Conservation (phyloP, 768 basidiomycete genomes). For the Phaeotremella skinneri region DNA sequence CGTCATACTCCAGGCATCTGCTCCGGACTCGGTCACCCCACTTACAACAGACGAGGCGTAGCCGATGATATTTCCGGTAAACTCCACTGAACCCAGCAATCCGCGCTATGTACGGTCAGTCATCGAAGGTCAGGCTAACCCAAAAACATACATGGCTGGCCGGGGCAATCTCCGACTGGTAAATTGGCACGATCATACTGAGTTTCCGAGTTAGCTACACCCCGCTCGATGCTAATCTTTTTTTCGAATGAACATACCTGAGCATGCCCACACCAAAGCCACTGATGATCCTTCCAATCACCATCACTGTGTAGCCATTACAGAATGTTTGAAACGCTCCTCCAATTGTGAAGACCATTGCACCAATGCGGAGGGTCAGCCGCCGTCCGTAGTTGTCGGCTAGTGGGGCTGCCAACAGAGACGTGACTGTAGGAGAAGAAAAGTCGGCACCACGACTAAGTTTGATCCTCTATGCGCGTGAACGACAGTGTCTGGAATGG, state of each 20-base stretch:
- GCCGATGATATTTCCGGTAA: slow-evolving; percentile 86
- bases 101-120: slow-evolving; percentile 62
- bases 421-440: slow-evolving; percentile 63
- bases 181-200: slow-evolving; percentile 65
- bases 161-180: slow-evolving; percentile 89
- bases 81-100: slow-evolving; percentile 89
- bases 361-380: slow-evolving; percentile 78
- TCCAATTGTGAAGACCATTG: slow-evolving; percentile 77
- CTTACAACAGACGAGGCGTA: slow-evolving; percentile 85
- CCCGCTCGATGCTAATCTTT: too few species aligned
- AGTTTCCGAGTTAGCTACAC: slow-evolving; percentile 12
- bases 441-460: not conserved
- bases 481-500: too few species aligned
- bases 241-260: slow-evolving; percentile 26
- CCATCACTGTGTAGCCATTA: slow-evolving; percentile 73
- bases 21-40: too few species aligned
- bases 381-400: slow-evolving; percentile 83
- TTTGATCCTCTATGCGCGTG: not conserved
- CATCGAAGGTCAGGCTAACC: slow-evolving; percentile 3
- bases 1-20: too few species aligned
- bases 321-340: slow-evolving; percentile 81
- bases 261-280: slow-evolving; percentile 88
- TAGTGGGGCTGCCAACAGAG: slow-evolving; percentile 79
- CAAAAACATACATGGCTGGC: slow-evolving; percentile 68
- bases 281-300: slow-evolving; percentile 74